Conservation (phyloP, 805 yeast species). For the Candida golubevii region DNA sequence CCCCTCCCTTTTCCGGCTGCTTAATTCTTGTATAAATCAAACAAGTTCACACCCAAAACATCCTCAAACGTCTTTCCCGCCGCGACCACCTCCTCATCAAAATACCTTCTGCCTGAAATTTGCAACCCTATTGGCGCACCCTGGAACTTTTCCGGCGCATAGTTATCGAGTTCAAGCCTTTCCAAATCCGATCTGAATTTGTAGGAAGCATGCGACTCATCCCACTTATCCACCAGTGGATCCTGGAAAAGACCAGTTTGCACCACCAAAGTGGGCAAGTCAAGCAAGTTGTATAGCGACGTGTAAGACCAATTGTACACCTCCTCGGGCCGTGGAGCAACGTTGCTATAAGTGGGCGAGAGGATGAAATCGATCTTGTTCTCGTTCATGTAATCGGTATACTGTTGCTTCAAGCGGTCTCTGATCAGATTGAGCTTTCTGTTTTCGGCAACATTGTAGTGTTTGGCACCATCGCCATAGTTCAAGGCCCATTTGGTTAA, state of each 20-base stretch:
- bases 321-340: slow-evolving; percentile 63
- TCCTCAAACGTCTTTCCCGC: slow-evolving; percentile 40
- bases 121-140: slow-evolving; percentile 57
- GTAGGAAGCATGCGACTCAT: slow-evolving; percentile 26
- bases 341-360: slow-evolving; percentile 64
- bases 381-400: slow-evolving; percentile 48
- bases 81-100: slow-evolving; percentile 54
- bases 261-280: slow-evolving; percentile 61
- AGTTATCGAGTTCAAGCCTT: slow-evolving; percentile 43
- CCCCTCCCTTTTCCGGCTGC: no score
- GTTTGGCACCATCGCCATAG: slow-evolving; percentile 54
- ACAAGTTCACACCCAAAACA: slow-evolving; percentile 27
- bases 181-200: slow-evolving; percentile 45
- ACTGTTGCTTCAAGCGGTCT: slow-evolving; percentile 56
- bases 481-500: slow-evolving; percentile 60
- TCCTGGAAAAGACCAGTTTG: slow-evolving; percentile 63
- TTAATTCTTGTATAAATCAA: slow-evolving; percentile 18
- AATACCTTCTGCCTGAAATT: slow-evolving; percentile 50
- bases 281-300: slow-evolving; percentile 66
- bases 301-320: slow-evolving; percentile 81
- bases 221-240: slow-evolving; percentile 48
- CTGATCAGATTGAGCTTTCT: slow-evolving; percentile 52
- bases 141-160: slow-evolving; percentile 43
- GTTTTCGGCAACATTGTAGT: slow-evolving; percentile 46
- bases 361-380: slow-evolving; percentile 61